Percentiles rank a stretch among this genome's conserved stretches.
Evolutionary conservation across 306 rosid species (phyloP).

Genomic region (Dicorynia guianensis): DNA sequence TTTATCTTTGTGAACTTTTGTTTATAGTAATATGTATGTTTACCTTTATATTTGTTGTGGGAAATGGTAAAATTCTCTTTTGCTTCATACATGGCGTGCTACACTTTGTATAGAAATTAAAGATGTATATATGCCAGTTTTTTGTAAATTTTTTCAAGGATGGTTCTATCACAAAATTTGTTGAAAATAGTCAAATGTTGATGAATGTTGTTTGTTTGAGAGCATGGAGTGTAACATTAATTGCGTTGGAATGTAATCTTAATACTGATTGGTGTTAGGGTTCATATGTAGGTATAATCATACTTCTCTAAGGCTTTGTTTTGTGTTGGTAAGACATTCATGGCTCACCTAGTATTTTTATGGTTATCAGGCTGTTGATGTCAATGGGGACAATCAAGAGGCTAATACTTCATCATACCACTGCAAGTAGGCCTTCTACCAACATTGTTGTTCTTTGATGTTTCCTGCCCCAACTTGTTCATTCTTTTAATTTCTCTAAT

Average conservation of each 20-base stretch:
- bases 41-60: neutral
- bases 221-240: neutral
- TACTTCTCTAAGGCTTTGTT: neutral
- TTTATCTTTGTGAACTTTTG: neutral
- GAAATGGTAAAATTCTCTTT: neutral
- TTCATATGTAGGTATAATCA: constrained; percentile 2
- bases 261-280: neutral
- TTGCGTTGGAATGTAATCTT: constrained; percentile 7
- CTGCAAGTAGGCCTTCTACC: constrained; percentile 69
- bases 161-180: no score
- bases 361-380: constrained; percentile 63
- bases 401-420: constrained; percentile 87
- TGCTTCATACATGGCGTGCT: neutral
- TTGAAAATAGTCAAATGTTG: no score
- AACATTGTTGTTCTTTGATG: constrained; percentile 9
- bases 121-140: no score
- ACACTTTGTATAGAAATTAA: neutral
- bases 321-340: constrained; percentile 13
- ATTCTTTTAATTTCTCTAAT: neutral
- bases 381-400: constrained; percentile 62
- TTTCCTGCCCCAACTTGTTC: constrained; percentile 4
- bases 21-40: neutral
- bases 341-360: constrained; percentile 16
- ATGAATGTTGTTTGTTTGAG: neutral
- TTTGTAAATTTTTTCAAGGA: no score